phyloP scores from a whole-genome alignment of 371 early-diverging fungal species.

The Apophysomyces ossiformis region DNA sequence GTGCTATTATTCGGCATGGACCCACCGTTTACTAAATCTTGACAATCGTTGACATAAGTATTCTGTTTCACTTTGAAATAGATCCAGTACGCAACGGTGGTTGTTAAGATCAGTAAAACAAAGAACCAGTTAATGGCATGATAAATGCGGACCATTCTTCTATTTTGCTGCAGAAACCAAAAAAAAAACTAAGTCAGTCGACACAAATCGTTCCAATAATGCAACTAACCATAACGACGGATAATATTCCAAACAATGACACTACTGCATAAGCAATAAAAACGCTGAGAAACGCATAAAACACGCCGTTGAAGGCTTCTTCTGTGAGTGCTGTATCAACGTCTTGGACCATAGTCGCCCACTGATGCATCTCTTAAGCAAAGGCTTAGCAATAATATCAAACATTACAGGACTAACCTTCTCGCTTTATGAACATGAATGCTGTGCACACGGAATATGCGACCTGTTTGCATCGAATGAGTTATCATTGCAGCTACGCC shows the following conservation, averaged over 20 bases:
- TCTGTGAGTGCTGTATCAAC: constrained; percentile 31
- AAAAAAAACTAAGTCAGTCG: background rate
- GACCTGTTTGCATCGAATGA: background rate
- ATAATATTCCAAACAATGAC: constrained; percentile 25
- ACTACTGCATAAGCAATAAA: constrained; percentile 27
- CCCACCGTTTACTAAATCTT: constrained; percentile 27
- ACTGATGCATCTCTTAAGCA: constrained; percentile 24
- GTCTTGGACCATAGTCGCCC: constrained; percentile 28
- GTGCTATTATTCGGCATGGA: constrained; percentile 14
- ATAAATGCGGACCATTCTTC: constrained; percentile 36
- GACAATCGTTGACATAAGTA: constrained; percentile 40
- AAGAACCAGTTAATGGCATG: constrained; percentile 49
- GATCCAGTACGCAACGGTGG: constrained; percentile 36
- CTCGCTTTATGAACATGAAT: constrained; percentile 22
- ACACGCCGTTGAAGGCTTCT: constrained; percentile 32
- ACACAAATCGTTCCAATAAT: background rate
- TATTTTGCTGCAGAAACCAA: constrained; percentile 33
- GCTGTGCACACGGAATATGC: constrained; percentile 21
- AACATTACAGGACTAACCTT: constrained; percentile 15
- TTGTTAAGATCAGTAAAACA: constrained; percentile 35
- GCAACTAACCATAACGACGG: constrained; percentile 25
- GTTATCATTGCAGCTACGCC: no score
- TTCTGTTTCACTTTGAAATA: constrained; percentile 42
- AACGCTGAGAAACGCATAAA: constrained; percentile 23
- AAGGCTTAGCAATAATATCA: background rate